Percentiles rank a stretch among this genome's conserved stretches.
Conservation (phyloP, 1,284 basidiomycete species). For the Volvariella volvacea region DNA sequence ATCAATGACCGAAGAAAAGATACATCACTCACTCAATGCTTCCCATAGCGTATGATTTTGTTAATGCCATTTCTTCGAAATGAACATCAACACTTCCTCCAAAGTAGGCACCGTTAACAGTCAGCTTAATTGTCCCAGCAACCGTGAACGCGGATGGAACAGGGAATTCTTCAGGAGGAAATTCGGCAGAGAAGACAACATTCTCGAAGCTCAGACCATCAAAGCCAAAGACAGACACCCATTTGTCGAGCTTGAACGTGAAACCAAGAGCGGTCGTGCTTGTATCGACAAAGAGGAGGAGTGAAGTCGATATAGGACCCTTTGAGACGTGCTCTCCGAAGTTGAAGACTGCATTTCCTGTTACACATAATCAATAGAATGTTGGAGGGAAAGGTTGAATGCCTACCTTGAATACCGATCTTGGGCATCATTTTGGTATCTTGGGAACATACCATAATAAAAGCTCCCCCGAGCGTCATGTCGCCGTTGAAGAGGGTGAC, state of each 20-base stretch:
- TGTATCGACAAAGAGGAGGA: slow-evolving; percentile 1
- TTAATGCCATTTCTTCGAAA: background rate
- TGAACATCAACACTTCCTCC: slow-evolving; percentile 3
- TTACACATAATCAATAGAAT: too few relatives aligned
- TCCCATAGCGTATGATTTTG: slow-evolving; percentile 1
- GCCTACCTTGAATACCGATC: too few relatives aligned
- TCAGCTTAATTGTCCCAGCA: background rate
- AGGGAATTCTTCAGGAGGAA: slow-evolving; percentile 5
- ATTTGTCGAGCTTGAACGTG: slow-evolving; percentile 3
- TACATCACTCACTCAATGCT: background rate
- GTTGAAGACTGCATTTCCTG: background rate
- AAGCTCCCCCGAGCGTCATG: background rate
- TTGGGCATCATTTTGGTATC: background rate
- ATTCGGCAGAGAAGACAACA: slow-evolving; percentile 1
- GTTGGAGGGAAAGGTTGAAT: too few relatives aligned
- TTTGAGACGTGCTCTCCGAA: background rate
- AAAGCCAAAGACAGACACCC: slow-evolving; percentile 1
- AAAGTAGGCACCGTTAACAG: background rate
- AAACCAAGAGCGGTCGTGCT: background rate
- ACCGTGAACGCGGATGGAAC: slow-evolving; percentile 3
- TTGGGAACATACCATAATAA: background rate
- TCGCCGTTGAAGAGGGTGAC: slow-evolving; percentile 1
- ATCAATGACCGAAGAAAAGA: background rate
- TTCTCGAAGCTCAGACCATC: slow-evolving; percentile 1
- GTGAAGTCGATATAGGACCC: background rate